Evolutionary conservation across 2,329 filamentous ascomycete species (phyloP).

Genomic region (Pseudofabraea citricarpa): DNA sequence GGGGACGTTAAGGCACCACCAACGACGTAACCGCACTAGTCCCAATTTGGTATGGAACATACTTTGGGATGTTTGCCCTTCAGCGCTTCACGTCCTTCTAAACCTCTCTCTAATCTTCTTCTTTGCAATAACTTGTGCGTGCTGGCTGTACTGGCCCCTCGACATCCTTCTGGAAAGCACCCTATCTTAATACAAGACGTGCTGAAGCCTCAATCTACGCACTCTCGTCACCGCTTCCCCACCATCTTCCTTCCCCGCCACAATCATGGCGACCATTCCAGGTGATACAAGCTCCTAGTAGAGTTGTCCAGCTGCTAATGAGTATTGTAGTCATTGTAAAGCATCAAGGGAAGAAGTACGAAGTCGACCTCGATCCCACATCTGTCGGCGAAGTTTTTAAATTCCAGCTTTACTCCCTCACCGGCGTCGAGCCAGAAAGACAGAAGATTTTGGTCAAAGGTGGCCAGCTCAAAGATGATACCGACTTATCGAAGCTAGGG

Average conservation of each 20-base stretch:
- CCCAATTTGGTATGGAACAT: not conserved
- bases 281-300: conserved; percentile 16
- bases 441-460: conserved; percentile 96
- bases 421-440: conserved; percentile 89
- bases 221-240: conserved; percentile 2
- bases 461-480: conserved; percentile 92
- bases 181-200: too few relatives aligned
- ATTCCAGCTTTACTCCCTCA: conserved; percentile 90
- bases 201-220: too few relatives aligned
- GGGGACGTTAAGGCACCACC: conserved; percentile 9
- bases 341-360: conserved; percentile 91
- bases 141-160: too few relatives aligned
- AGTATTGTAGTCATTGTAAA: conserved; percentile 72
- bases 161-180: too few relatives aligned
- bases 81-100: not conserved
- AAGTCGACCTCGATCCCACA: conserved; percentile 82
- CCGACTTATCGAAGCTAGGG: conserved; percentile 75
- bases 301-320: conserved; percentile 11
- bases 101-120: too few relatives aligned
- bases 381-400: conserved; percentile 92
- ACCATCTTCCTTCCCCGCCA: conserved; percentile 18
- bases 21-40: conserved; percentile 1
- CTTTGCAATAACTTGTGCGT: too few relatives aligned
- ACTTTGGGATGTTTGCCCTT: not conserved
- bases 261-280: conserved; percentile 28